phyloP scores from a whole-genome alignment of 208 protist genomes.

The Endotrypanum monterogeii region DNA sequence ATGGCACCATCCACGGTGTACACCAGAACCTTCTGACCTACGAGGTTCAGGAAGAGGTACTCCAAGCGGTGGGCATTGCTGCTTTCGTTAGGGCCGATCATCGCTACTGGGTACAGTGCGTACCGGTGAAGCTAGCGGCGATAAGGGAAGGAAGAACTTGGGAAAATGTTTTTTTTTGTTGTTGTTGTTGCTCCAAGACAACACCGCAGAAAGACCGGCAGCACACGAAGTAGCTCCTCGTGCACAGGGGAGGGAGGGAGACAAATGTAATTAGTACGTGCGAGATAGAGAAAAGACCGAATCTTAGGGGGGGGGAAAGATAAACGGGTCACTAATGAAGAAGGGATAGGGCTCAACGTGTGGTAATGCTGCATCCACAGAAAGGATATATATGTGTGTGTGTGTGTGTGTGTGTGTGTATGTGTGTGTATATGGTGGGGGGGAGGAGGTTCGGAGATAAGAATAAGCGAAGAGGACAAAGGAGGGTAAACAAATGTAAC shows the following conservation, averaged over 20 bases:
- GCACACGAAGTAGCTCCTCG: not conserved
- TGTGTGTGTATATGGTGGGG: not conserved
- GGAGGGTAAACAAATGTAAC: not conserved
- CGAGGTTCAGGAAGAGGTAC: constrained; percentile 90
- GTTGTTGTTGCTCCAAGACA: not conserved
- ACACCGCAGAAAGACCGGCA: not conserved
- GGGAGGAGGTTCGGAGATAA: not conserved
- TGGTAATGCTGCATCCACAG: not conserved
- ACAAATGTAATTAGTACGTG: not conserved
- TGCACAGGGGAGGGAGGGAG: not conserved
- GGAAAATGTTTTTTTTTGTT: not conserved
- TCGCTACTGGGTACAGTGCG: constrained; percentile 5
- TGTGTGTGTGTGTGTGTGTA: not conserved
- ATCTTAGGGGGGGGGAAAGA: not conserved
- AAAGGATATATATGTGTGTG: not conserved
- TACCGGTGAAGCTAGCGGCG: not conserved
- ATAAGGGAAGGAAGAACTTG: not conserved
- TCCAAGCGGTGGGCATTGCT: constrained; percentile 80
- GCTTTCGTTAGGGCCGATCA: constrained; percentile 48
- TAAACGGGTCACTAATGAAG: not conserved
- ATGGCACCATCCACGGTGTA: constrained; percentile 73
- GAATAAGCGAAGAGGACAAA: not conserved
- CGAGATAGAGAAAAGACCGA: no score
- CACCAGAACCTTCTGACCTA: constrained; percentile 82
- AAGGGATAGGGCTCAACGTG: constrained; percentile 7